These are phyloP conservation scores for Trichophyton mentagrophytes DNA, from an alignment of 2,329 filamentous ascomycete genomes.

Conservation along the genomic window DNA sequence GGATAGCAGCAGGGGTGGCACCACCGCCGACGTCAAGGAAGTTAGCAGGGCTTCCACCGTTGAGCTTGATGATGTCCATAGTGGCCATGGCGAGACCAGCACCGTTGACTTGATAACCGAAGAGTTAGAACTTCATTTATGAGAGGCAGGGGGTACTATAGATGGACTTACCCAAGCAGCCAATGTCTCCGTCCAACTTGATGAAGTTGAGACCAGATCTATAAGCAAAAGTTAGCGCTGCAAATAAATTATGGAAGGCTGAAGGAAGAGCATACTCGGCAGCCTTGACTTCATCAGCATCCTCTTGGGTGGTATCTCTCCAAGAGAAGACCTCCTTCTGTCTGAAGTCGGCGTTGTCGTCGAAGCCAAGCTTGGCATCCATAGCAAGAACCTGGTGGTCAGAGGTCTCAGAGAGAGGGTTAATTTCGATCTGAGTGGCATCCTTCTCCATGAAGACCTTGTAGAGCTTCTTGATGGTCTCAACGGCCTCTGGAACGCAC, in stretches of 20 bases:
- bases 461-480: conserved; percentile 98
- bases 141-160: background rate
- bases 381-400: conserved; percentile 98
- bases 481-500: conserved; percentile 88
- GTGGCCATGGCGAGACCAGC: conserved; percentile 99
- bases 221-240: background rate
- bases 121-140: background rate
- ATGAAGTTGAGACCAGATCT: conserved; percentile 87
- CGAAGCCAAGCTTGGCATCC: conserved; percentile 98
- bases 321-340: conserved; percentile 92
- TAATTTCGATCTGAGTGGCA: conserved; percentile 98
- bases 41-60: conserved; percentile 90
- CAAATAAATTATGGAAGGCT: background rate
- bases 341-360: conserved; percentile 97
- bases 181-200: conserved; percentile 98
- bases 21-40: conserved; percentile 98
- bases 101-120: conserved; percentile 59
- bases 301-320: conserved; percentile 92
- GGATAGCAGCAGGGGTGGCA: conserved; percentile 91
- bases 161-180: conserved; percentile 54
- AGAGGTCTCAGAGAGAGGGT: conserved; percentile 93
- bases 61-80: conserved; percentile 99
- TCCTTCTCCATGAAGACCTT: conserved; percentile 97
- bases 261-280: conserved; percentile 50
- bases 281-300: conserved; percentile 93